Percentiles rank a stretch among this genome's conserved stretches.
Evolutionary conservation across 345 rosid genomes (phyloP).

Genomic region (Eucalyptus victrix): DNA sequence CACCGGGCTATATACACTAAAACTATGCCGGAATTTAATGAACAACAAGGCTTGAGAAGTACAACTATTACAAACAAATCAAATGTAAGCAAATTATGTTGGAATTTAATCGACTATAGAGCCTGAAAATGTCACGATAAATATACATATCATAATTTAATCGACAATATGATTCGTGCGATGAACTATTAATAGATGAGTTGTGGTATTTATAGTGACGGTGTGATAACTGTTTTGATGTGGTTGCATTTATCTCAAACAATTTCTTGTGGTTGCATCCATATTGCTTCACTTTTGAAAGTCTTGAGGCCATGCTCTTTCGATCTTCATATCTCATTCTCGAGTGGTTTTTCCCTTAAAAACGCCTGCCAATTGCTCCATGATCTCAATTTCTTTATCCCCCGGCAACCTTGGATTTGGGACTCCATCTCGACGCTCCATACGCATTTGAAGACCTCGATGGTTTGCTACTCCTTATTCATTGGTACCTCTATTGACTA

Average conservation of each 20-base stretch:
- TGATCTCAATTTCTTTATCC: neutral
- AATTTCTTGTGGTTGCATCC: no score
- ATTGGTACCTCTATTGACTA: neutral
- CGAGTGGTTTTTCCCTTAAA: neutral
- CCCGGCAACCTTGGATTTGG: neutral
- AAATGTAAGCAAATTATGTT: neutral
- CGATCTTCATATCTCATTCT: neutral
- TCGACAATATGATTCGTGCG: fast-evolving
- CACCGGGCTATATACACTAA: neutral
- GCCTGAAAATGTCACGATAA: no score
- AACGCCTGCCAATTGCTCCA: neutral
- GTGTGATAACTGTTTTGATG: no score
- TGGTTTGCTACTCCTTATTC: neutral
- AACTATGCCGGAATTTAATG: no score
- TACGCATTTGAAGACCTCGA: neutral
- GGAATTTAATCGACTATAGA: no score
- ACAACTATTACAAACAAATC: neutral
- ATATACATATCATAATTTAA: no score
- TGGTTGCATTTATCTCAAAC: no score
- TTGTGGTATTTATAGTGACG: no score
- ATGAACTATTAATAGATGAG: no score
- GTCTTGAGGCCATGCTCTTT: neutral
- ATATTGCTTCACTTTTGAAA: neutral
- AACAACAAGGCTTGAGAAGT: neutral
- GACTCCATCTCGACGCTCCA: neutral